These are phyloP conservation scores for Phylloporus sp. DNA, from an alignment of 1,284 basidiomycete genomes.

Conservation along the genomic window DNA sequence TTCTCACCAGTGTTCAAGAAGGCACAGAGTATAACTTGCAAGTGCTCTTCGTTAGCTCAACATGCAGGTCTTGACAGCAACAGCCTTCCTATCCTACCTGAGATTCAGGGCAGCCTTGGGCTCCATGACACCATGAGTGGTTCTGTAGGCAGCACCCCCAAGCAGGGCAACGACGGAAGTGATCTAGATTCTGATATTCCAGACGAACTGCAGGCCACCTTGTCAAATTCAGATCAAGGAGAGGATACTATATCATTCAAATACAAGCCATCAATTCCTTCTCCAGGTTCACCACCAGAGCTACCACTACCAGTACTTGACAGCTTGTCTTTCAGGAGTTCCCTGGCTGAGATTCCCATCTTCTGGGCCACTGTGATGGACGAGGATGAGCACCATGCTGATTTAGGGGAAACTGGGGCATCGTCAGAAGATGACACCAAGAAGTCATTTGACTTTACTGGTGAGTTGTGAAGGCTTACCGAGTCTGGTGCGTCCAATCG, in stretches of 20 bases:
- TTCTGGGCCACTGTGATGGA: slow-evolving; percentile 56
- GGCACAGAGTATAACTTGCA: slow-evolving; percentile 43
- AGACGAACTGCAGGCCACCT: slow-evolving; percentile 71
- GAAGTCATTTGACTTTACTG: slow-evolving; percentile 87
- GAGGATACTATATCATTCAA: slow-evolving; percentile 55
- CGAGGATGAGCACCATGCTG: slow-evolving; percentile 53
- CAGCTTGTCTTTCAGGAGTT: slow-evolving; percentile 25
- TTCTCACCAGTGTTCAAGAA: slow-evolving; percentile 61
- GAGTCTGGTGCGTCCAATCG: slow-evolving; percentile 73
- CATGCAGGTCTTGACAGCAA: slow-evolving; percentile 18
- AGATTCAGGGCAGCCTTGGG: slow-evolving; percentile 62
- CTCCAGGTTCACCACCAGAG: slow-evolving; percentile 53
- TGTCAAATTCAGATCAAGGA: slow-evolving; percentile 57
- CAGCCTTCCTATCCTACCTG: slow-evolving; percentile 54
- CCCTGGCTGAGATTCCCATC: slow-evolving; percentile 42
- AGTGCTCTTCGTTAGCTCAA: slow-evolving; percentile 47
- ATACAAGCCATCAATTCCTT: slow-evolving; percentile 34
- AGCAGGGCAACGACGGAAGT: slow-evolving; percentile 55
- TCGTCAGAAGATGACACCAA: slow-evolving; percentile 69
- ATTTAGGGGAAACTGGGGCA: slow-evolving; percentile 53
- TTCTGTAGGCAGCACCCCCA: slow-evolving; percentile 53
- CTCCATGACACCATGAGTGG: slow-evolving; percentile 72
- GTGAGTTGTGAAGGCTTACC: slow-evolving; percentile 75
- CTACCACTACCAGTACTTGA: slow-evolving; percentile 46
- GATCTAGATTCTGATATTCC: slow-evolving; percentile 81